Percentiles rank a stretch among this genome's conserved stretches.
These are phyloP conservation scores for Vitis hybrid DNA, from an alignment of 177 flowering plant genomes.

Conservation along the genomic window DNA sequence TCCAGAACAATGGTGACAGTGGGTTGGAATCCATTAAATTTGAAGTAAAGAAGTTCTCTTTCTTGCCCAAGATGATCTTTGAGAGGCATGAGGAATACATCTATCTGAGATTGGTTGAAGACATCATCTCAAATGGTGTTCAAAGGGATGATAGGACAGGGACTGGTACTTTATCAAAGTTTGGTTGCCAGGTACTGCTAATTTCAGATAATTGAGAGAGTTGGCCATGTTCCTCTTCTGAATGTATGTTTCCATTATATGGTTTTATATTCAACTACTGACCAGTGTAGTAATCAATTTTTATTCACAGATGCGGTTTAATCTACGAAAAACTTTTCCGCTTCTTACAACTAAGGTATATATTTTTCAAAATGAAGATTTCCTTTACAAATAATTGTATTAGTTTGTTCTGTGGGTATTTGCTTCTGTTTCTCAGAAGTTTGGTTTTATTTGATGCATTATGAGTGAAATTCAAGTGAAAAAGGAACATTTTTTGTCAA, in stretches of 20 bases:
- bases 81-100: slow-evolving; percentile 80
- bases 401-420: neutral
- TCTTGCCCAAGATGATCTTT: slow-evolving; percentile 78
- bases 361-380: neutral
- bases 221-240: neutral
- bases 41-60: slow-evolving; percentile 59
- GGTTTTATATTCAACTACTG: neutral
- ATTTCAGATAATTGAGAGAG: neutral
- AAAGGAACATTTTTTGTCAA: neutral
- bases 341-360: slow-evolving; percentile 91
- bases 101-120: slow-evolving; percentile 75
- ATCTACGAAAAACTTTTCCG: slow-evolving; percentile 84
- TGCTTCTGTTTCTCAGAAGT: neutral
- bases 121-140: slow-evolving; percentile 66
- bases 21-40: slow-evolving; percentile 31
- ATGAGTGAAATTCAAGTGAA: neutral
- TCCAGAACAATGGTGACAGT: slow-evolving; percentile 35
- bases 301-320: slow-evolving; percentile 72
- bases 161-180: slow-evolving; percentile 87
- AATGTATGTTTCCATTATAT: slow-evolving; percentile 1
- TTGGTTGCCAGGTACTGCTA: slow-evolving; percentile 91
- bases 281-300: neutral
- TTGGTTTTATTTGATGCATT: neutral
- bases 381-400: neutral
- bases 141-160: slow-evolving; percentile 87